Evolutionary conservation across 2,329 filamentous ascomycete genomes (phyloP), one percentile per base, ranked within the genome.

Genomic region (Claviceps africana): DNA sequence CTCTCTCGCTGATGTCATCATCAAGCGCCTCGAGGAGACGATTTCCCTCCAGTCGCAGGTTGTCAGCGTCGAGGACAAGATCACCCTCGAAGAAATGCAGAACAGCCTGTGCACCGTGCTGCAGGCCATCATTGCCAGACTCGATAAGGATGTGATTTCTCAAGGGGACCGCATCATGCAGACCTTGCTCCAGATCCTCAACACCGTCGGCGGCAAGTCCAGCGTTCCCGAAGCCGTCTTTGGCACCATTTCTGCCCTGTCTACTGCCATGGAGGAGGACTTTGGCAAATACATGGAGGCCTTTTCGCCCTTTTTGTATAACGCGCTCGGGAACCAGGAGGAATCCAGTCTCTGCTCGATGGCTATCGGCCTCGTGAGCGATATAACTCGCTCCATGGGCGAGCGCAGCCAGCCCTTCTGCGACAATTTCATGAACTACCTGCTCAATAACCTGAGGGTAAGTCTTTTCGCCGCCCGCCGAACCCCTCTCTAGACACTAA

Each of bases 241-340:
- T 64, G 88, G 89, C 50, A 86, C 88, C 54, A 86, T 97, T 62
- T 93, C 91, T 65, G 83, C 87, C n/a, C 78, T 98, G 55, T 86
- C 93, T 42, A 95, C 86, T 61, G 86, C 90, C 40, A 78, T 97
- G 62, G 90, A 96, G 65, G 88, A 89, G 51, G 88, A 91, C 59
- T 98, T 98, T 68, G 74, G 85, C 66, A 93, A 94, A 73, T 98
- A 98, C 75, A 97, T 98, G 91, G 88, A 95, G 43, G 81, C 88
- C 2, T 98, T 98, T 70, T 77, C 83, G 45, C 89, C 89, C 10
- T 96, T 88, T 79, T 75, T 98, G 51, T 93, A 93, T 77, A 94
- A 88, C 60, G 93, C 93, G 30, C 82, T 98, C 31, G 85, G 84
- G 63, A 97, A 97, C 75, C 89, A 95, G 65, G 91, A 98, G 58